These are phyloP conservation scores for Claviceps fusiformis DNA, from an alignment of 2,329 filamentous ascomycete species.

Conservation along the genomic window DNA sequence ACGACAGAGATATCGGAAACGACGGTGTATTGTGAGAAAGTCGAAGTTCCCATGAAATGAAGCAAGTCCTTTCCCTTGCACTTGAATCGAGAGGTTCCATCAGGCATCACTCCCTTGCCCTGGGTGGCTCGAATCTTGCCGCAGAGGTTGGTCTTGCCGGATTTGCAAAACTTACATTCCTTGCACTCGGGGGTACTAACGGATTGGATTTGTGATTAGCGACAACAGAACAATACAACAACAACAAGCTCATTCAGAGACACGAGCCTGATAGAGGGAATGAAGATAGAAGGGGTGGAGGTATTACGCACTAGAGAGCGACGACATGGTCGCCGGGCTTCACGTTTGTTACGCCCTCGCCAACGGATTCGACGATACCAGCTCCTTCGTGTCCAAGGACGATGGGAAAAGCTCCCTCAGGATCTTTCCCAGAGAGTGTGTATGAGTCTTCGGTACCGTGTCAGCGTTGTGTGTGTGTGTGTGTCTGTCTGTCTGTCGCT, in stretches of 20 bases:
- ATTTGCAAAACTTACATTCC: constrained; percentile 99
- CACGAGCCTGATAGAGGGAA: background rate
- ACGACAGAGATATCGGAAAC: constrained; percentile 98
- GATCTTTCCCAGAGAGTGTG: constrained; percentile 90
- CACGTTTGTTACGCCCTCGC: constrained; percentile 87
- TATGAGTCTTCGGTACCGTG: constrained; percentile 57
- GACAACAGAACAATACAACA: background rate
- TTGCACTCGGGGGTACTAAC: constrained; percentile 83
- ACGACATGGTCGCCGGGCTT: constrained; percentile 88
- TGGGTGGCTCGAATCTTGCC: constrained; percentile 97
- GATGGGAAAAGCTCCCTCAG: constrained; percentile 85
- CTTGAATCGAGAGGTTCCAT: constrained; percentile 88
- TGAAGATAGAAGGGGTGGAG: background rate
- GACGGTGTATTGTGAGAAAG: constrained; percentile 97
- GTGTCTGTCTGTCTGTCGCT: background rate
- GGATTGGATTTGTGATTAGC: background rate
- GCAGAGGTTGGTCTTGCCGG: constrained; percentile 97
- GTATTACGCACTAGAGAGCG: constrained; percentile 58
- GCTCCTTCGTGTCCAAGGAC: constrained; percentile 85
- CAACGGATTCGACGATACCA: constrained; percentile 83
- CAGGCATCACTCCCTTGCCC: constrained; percentile 91
- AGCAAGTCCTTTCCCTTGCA: constrained; percentile 90
- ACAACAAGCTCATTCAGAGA: no score
- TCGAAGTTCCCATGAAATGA: constrained; percentile 98
- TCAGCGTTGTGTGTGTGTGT: constrained; percentile 4